Evolutionary conservation across 805 yeast species (phyloP), one percentile per base, ranked within the genome.

Genomic region (Pichia pseudocactophila): DNA sequence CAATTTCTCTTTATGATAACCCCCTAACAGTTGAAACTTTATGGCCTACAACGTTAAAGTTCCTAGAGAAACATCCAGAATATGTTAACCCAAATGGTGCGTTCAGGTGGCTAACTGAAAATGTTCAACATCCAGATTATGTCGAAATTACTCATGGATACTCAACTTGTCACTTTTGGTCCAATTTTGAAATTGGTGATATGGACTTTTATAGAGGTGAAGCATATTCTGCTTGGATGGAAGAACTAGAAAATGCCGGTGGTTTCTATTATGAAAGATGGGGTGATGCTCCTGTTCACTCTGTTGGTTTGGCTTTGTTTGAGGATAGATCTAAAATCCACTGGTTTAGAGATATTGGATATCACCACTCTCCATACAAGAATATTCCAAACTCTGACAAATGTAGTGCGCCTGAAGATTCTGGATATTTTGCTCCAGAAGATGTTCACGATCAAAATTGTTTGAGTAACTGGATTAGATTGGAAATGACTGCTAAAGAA

Each of bases 271-370:
- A 86, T 56, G 96, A 88, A 61, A 66, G 95, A 51, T 86, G 95
- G 95, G 95, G 95, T 4, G 95, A 86, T 65, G 95, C 95, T 0
- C 95, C 95, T 2, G 92, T 86, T 2, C 92, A 85, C 57, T 76
- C 87, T 16, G 62, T 86, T 42, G 95, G 89, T 1, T 62, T 84
- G 34, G 77, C 77, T 19, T 58, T 84, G 45, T 83, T 86, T 57
- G 85, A 82, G 19, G 88, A 82, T 53, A 80, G 75, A 55, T 63
- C 70, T 13, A 70, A 73, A 47, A 72, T 87, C 32, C 95, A 87
- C 58, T 87, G 94, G 90, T 87, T 87, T 58, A 73, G 85, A 58
- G 94, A 84, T 57, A 78, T 84, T 41, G 94, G 92, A 1, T 84
- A 84, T 58, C 69, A 68, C 44, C 94, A 84, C 59, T 65, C 69